phyloP scores from a whole-genome alignment of 257 asterid genomes.

The Pogostemon cablin region DNA sequence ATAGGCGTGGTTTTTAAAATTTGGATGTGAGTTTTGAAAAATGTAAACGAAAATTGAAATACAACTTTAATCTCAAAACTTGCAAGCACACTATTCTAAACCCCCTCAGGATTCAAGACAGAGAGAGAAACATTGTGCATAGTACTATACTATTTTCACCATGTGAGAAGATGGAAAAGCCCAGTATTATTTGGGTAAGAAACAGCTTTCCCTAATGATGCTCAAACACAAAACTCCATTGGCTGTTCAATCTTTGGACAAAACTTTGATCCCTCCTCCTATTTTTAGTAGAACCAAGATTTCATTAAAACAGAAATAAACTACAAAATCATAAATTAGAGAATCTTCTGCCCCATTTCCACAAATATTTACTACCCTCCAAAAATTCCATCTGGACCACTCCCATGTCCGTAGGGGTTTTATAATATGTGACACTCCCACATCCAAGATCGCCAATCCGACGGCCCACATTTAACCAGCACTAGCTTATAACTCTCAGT shows the following conservation, averaged over 20 bases:
- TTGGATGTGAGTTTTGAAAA: no score
- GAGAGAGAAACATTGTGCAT: no score
- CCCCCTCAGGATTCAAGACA: no score
- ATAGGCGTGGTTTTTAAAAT: no score
- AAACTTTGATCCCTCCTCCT: not conserved
- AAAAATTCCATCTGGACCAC: slow-evolving; percentile 25
- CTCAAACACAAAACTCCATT: slow-evolving; percentile 17
- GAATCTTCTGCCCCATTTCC: slow-evolving; percentile 21
- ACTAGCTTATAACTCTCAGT: not conserved
- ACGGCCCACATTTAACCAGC: slow-evolving; percentile 31
- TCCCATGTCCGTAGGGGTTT: not conserved
- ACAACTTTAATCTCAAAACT: no score
- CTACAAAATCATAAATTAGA: slow-evolving; percentile 9
- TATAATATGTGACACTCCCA: slow-evolving; percentile 31
- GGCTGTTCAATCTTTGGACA: slow-evolving; percentile 12
- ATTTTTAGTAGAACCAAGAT: slow-evolving; percentile 4
- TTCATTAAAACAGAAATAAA: not conserved
- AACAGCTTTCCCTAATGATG: slow-evolving; percentile 14
- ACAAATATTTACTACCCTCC: slow-evolving; percentile 15
- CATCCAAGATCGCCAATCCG: slow-evolving; percentile 24
- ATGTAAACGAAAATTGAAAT: no score
- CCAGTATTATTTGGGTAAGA: slow-evolving; percentile 2
- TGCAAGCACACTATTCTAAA: no score
- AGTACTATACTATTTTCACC: not conserved
- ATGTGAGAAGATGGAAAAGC: slow-evolving; percentile 14